phyloP scores from a whole-genome alignment of 73 alveolate genomes.

The Paramecium biaurelia region DNA sequence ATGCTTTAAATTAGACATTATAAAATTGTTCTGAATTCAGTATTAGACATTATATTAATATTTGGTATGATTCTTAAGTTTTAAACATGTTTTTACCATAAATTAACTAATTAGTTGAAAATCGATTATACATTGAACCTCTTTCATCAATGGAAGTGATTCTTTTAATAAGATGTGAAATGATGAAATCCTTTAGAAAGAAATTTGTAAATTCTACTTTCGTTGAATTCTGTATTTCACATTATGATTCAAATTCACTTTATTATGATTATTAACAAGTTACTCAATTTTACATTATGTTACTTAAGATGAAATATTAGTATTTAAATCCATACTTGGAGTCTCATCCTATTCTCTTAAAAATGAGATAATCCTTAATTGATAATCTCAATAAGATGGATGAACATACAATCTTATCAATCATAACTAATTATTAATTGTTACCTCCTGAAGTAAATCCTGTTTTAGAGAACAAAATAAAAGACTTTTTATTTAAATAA shows the following conservation, averaged over 20 bases:
- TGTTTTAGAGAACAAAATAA: not conserved
- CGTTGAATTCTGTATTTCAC: not conserved
- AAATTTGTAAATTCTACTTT: not conserved
- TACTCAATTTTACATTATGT: not conserved
- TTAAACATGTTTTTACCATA: not conserved
- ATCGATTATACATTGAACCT: not conserved
- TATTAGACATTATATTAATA: not conserved
- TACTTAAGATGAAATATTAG: not conserved
- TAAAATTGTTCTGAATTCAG: not conserved
- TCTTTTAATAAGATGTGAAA: not conserved
- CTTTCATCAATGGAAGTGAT: not conserved
- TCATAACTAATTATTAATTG: not conserved
- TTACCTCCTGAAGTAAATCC: not conserved
- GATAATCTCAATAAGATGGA: not conserved
- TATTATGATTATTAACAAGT: not conserved
- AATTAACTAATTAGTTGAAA: not conserved
- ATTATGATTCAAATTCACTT: not conserved
- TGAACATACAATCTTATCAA: not conserved
- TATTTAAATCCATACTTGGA: not conserved
- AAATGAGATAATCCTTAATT: not conserved
- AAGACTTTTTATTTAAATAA: not conserved
- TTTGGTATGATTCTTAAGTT: slow-evolving; percentile 2
- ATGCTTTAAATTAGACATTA: not conserved
- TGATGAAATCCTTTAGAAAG: not conserved
- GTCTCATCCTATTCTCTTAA: not conserved